Conservation (phyloP, 495 filamentous ascomycete species). For the Tuber borchii region DNA sequence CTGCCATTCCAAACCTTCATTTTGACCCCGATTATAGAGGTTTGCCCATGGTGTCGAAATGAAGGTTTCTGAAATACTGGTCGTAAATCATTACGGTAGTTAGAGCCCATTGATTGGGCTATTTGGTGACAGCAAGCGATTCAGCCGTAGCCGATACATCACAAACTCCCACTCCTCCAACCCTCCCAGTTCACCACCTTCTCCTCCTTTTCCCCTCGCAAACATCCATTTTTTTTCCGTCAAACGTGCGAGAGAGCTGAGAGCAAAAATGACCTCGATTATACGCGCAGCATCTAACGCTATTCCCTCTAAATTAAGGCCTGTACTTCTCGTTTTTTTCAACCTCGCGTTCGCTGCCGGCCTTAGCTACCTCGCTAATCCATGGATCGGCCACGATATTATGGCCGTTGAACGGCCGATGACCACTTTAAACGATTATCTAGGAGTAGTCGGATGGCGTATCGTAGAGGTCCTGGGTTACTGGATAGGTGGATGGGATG, state of each 20-base stretch:
- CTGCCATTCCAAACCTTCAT: too few species aligned
- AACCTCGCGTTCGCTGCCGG: slow-evolving; percentile 29
- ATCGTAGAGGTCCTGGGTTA: slow-evolving; percentile 35
- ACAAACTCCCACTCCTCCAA: not conserved
- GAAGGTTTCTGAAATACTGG: too few species aligned
- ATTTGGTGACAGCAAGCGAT: not conserved
- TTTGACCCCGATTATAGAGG: too few species aligned
- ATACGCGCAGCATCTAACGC: slow-evolving; percentile 33
- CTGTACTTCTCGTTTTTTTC: slow-evolving; percentile 27
- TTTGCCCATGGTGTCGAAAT: too few species aligned
- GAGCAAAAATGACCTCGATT: slow-evolving; percentile 24
- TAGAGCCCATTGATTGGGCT: too few species aligned
- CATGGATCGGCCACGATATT: slow-evolving; percentile 37
- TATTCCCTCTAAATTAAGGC: slow-evolving; percentile 36
- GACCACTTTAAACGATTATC: slow-evolving; percentile 29
- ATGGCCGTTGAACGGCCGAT: slow-evolving; percentile 34
- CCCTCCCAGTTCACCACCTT: slow-evolving; percentile 10
- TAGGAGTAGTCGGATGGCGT: slow-evolving; percentile 30
- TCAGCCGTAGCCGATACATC: not conserved
- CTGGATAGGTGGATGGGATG: slow-evolving; percentile 40
- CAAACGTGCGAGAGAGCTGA: not conserved
- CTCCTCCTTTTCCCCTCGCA: not conserved
- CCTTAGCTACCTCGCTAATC: slow-evolving; percentile 35
- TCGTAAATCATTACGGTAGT: too few species aligned
- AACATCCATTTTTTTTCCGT: not conserved